Evolutionary conservation across 352 stramenopile species (phyloP), one percentile per base, ranked within the genome.

Genomic region (Phytopythium litorale): DNA sequence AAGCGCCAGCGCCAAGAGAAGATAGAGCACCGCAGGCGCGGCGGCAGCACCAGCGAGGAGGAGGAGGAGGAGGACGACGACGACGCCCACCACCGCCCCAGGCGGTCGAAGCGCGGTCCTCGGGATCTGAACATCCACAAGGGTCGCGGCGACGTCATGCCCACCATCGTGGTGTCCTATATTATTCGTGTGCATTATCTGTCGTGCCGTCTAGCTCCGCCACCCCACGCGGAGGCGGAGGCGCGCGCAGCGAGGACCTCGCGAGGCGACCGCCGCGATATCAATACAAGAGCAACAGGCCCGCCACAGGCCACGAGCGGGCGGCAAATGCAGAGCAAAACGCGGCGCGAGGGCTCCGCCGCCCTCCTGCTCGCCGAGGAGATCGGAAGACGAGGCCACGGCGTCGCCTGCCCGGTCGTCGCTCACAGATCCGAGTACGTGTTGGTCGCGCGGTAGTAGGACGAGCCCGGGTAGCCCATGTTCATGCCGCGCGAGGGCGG

Each of bases 361-460:
- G 33, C 30, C 33, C 15, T 28, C 28, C 18, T 38, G 15, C 28
- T 23, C 28, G 23, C 23, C 28, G n/a, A 46, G 15, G 12, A 50
- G 42, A 35, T 13, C 28, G 7, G 5, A 32, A 32, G 28, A 32
- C 28, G 3, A 32, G 28, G 3, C 28, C 28, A 7, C 7, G 28
- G 28, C 28, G 28, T 32, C 28, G 28, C 4, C 28, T 32, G 1
- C 40, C 40, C 3, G 19, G 1, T 2, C 3, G 40, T 1, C 40
- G 5, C 7, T 62, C 19, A 84, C 61, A 84, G 63, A 43, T 84
- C 77, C 23, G 77, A 84, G 65, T 87, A 87, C 28, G 70, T 63
- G 56, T 83, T 78, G 53, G 75, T 72, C n/a, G 67, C 67, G 37
- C 71, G 74, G 60, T 84, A 75, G 71, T 87, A 77, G 11, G 75